Base-by-base conservation (phyloP, 768 basidiomycete genomes). In the Termitomyces titanicus region DNA sequence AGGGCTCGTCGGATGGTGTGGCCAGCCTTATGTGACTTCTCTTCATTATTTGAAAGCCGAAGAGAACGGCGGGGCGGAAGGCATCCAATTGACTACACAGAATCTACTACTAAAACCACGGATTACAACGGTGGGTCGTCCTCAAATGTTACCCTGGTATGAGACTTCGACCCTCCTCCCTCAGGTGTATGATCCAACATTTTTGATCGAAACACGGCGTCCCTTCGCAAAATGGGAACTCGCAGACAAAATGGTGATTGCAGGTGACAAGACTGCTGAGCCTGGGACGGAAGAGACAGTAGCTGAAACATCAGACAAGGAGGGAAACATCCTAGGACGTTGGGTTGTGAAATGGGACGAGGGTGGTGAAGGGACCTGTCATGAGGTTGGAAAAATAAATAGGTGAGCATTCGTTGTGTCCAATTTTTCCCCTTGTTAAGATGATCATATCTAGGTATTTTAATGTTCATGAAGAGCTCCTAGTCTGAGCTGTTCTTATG, bases 151-250 rank as follows among this genome's bases (percentile, higher is more conserved):
- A 17, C 27, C 20, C 20, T 46, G 5, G 47, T 22, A 31, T 38
- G 22, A 42, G 6, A 17, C 12, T n/a, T 37, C 20, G 31, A 10
- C 2, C 4, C 4, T 22, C 43, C 7, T 15, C 37, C 33, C 48
- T 13, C 43, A 82, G 80, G 73, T 88, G 17, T 92, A 90, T 62
- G 90, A 92, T 59, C 78, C 85, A 3, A 78, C 78, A 27, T 90
- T 92, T 66, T 66, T 92, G 46, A 78, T 85, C 7, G 82, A 82
- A 47, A 84, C 86, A 0, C 72, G 68, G 54, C 79, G 90, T 33
- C 82, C 86, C 2, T 86, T 92, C 60, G 88, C 91, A 12, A 90
- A 83, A 57, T 93, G 89, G 90, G 86, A 90, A 65, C 80, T 93
- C 24, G 83, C 86, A 22, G 67, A 74, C 40, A 72, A 63, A 22